These are phyloP conservation scores for Lodderomyces metapsilosis DNA, from an alignment of 1,139 yeast species.

Conservation along the genomic window DNA sequence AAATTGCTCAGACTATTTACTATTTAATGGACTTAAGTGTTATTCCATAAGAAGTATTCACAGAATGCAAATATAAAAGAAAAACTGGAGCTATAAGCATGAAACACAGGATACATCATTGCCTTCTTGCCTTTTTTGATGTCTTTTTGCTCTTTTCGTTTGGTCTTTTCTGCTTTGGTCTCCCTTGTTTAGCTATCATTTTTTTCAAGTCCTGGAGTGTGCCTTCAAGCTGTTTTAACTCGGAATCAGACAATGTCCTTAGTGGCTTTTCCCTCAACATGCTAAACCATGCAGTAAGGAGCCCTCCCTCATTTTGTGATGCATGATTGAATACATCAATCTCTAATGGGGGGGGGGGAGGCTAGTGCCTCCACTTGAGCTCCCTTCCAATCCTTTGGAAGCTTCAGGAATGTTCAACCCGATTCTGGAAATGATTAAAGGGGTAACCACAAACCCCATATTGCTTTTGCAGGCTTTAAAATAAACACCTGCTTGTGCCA, in stretches of 20 bases:
- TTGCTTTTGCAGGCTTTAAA: neutral
- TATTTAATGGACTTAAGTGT: no score
- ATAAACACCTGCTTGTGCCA: neutral
- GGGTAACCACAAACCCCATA: neutral
- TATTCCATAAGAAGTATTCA: no score
- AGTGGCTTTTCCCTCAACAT: neutral
- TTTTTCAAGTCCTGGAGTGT: neutral
- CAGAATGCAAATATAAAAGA: no score
- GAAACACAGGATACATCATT: neutral
- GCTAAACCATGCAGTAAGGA: neutral
- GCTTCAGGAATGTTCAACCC: neutral
- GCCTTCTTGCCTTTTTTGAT: neutral
- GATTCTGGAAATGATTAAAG: neutral
- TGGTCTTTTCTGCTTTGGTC: neutral
- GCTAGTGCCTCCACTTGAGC: neutral
- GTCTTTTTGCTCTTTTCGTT: neutral
- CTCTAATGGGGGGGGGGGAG: neutral
- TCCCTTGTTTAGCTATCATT: neutral
- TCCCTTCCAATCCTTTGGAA: neutral
- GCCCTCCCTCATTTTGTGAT: neutral
- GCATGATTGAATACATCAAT: neutral
- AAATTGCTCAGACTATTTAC: no score
- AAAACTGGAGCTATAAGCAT: neutral
- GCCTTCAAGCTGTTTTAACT: neutral
- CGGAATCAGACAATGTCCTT: neutral